Evolutionary conservation across 805 yeast species (phyloP).

Genomic region (Suhomyces sp.): DNA sequence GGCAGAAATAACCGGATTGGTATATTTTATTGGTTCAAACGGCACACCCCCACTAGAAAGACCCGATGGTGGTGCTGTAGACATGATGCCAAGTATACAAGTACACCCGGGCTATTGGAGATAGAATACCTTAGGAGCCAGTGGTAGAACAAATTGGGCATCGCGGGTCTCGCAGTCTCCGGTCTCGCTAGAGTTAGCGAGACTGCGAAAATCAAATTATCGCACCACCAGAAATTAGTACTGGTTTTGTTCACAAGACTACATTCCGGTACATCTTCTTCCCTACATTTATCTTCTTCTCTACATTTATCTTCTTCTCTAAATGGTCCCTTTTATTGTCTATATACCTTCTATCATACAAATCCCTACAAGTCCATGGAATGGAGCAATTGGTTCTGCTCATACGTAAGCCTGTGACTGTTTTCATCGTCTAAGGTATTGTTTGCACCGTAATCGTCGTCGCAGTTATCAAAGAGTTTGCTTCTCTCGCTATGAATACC

Average conservation of each 20-base stretch:
- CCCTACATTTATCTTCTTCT: too few species aligned
- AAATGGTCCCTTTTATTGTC: background rate
- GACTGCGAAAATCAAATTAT: background rate
- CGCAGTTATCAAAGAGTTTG: background rate
- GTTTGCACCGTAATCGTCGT: slow-evolving; percentile 11
- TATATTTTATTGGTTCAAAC: slow-evolving; percentile 3
- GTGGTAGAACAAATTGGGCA: background rate
- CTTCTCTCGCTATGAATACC: background rate
- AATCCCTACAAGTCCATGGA: slow-evolving; percentile 33
- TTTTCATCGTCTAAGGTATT: background rate
- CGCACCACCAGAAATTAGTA: too few species aligned
- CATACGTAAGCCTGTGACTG: slow-evolving; percentile 42
- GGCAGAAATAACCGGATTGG: slow-evolving; percentile 22
- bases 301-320: too few species aligned
- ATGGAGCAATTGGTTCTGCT: slow-evolving; percentile 49
- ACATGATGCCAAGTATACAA: background rate
- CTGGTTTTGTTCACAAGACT: too few species aligned
- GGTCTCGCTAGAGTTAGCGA: background rate
- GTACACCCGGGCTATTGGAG: too few species aligned
- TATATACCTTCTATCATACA: background rate
- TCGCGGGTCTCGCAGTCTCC: too few species aligned
- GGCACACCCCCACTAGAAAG: background rate
- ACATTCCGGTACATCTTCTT: too few species aligned
- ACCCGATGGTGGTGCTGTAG: background rate
- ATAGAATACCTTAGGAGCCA: too few species aligned